These are phyloP conservation scores for Acer saccharum DNA, from an alignment of 345 rosid genomes.

Conservation along the genomic window DNA sequence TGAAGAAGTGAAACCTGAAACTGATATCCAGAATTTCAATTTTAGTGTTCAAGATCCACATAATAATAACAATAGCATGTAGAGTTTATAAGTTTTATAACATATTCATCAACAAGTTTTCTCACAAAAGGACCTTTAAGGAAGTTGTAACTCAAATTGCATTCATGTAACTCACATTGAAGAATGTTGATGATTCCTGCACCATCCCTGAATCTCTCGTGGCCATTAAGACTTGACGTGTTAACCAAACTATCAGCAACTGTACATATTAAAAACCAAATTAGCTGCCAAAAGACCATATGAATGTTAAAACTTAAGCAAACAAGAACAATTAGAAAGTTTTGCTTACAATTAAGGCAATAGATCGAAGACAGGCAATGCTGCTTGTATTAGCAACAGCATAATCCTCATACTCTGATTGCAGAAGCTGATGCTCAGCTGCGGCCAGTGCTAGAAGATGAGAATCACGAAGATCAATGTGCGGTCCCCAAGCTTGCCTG, in stretches of 20 bases:
- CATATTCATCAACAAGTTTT: not conserved
- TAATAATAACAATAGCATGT: no score
- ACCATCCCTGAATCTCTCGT: slow-evolving; percentile 45
- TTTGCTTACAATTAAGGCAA: slow-evolving; percentile 52
- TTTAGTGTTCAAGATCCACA: slow-evolving; percentile 8
- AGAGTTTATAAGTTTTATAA: not conserved
- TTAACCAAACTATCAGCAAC: slow-evolving; percentile 58
- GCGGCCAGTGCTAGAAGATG: slow-evolving; percentile 60
- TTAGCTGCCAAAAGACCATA: slow-evolving; percentile 12
- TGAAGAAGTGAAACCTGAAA: slow-evolving; percentile 69
- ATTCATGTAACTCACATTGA: slow-evolving; percentile 36
- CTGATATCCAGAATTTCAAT: slow-evolving; percentile 25
- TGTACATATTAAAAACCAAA: slow-evolving; percentile 22
- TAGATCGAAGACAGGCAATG: slow-evolving; percentile 60
- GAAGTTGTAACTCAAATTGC: not conserved
- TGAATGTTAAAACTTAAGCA: not conserved
- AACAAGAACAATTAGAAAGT: not conserved
- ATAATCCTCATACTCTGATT: slow-evolving; percentile 59
- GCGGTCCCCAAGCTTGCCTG: slow-evolving; percentile 69
- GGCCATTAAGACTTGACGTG: slow-evolving; percentile 54
- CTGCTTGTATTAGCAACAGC: slow-evolving; percentile 51
- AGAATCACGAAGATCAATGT: slow-evolving; percentile 52
- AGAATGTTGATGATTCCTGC: slow-evolving; percentile 46
- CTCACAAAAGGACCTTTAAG: not conserved
- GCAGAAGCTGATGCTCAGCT: slow-evolving; percentile 52